A percentile compares a stretch with the other conserved stretches of the same genome.
Conservation (phyloP, 352 stramenopile species). For the Phytophthora cactorum region DNA sequence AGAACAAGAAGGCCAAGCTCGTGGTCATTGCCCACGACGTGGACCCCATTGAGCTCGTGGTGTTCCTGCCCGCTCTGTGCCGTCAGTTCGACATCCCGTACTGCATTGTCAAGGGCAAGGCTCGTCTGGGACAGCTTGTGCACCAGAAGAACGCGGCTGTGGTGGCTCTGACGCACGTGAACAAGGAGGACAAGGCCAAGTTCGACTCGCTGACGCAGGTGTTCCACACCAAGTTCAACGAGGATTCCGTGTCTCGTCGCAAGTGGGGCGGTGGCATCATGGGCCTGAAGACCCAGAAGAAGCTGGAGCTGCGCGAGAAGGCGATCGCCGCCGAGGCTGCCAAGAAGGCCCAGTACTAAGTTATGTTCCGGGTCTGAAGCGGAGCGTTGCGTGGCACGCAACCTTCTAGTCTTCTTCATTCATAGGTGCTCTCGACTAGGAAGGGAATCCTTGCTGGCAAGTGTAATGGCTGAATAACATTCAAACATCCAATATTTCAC, state of each 20-base stretch:
- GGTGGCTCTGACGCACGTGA: conserved; percentile 96
- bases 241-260: conserved; percentile 89
- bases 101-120: conserved; percentile 99
- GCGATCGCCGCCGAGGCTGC: conserved; percentile 96
- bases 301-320: conserved; percentile 98
- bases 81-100: conserved; percentile 99
- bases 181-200: conserved; percentile 98
- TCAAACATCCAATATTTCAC: conserved; percentile 21
- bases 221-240: conserved; percentile 98
- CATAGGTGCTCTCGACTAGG: conserved; percentile 38
- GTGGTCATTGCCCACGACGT: conserved; percentile 99
- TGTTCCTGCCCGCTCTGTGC: conserved; percentile 98
- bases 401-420: conserved; percentile 18
- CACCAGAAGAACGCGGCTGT: conserved; percentile 98
- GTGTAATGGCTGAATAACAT: conserved; percentile 56
- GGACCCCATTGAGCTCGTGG: conserved; percentile 97
- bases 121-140: conserved; percentile 97
- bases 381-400: conserved; percentile 16
- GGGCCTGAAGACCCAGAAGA: conserved; percentile 99
- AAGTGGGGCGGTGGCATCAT: conserved; percentile 99
- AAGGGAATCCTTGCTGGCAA: conserved; percentile 21
- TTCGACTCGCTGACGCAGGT: conserved; percentile 94
- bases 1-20: conserved; percentile 99
- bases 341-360: conserved; percentile 98
- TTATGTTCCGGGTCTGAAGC: conserved; percentile 19